Conservation (phyloP, 2,329 filamentous ascomycete species). For the Akanthomyces lecanii region DNA sequence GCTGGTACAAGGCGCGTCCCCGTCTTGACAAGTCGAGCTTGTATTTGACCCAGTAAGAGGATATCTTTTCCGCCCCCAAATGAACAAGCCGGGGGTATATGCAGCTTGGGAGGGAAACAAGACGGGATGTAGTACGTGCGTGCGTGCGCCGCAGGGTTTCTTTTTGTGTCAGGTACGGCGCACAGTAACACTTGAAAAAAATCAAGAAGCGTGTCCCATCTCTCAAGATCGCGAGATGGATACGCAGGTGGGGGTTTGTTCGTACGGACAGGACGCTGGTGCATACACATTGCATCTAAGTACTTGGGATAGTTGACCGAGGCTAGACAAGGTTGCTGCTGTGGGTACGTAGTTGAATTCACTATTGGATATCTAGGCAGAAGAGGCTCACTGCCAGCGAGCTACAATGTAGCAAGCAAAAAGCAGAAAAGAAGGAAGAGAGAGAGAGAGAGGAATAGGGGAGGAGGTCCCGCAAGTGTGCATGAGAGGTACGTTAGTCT, state of each 20-base stretch:
- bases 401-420: not conserved
- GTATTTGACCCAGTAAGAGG: not conserved
- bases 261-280: not conserved
- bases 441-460: not conserved
- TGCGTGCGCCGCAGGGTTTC: not conserved
- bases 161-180: constrained; percentile 12
- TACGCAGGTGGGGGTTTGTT: not conserved
- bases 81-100: not conserved
- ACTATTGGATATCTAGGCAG: not conserved
- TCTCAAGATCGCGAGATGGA: constrained; percentile 6
- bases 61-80: not conserved
- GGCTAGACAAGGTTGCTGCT: not conserved
- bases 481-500: constrained; percentile 14
- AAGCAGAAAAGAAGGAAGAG: not conserved
- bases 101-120: not conserved
- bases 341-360: not conserved
- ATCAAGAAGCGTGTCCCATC: not conserved
- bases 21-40: not conserved
- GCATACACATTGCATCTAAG: not conserved
- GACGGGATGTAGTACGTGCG: not conserved
- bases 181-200: not conserved
- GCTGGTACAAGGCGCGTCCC: not conserved
- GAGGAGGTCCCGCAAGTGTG: constrained; percentile 13
- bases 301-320: not conserved
- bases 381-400: not conserved